These are phyloP conservation scores for Kodamaea arcana DNA, from an alignment of 1,139 yeast genomes.

Conservation along the genomic window DNA sequence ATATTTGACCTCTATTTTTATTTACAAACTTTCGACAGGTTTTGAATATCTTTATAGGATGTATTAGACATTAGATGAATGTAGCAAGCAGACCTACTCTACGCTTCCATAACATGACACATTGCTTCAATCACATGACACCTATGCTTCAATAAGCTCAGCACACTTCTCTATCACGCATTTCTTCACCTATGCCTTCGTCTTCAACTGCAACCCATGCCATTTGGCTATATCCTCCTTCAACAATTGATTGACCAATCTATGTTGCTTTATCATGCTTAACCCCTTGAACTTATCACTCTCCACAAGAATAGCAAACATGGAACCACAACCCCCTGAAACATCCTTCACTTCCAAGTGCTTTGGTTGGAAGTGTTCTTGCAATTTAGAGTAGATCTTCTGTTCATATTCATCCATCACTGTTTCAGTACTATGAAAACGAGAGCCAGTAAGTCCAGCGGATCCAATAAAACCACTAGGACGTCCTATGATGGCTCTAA, in stretches of 20 bases:
- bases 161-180: neutral
- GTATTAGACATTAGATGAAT: no score
- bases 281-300: slow-evolving; percentile 74
- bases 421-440: slow-evolving; percentile 1
- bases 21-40: no score
- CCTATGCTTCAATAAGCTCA: neutral
- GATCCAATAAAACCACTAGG: neutral
- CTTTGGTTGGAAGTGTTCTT: slow-evolving; percentile 53
- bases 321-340: slow-evolving; percentile 95
- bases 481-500: no score
- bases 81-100: no score
- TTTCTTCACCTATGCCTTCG: slow-evolving; percentile 38
- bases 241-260: slow-evolving; percentile 76
- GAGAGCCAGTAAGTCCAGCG: slow-evolving; percentile 4
- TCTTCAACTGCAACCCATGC: slow-evolving; percentile 90
- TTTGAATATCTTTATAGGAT: no score
- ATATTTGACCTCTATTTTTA: no score
- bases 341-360: slow-evolving; percentile 70
- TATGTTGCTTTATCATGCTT: slow-evolving; percentile 85
- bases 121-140: neutral
- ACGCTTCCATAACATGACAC: no score
- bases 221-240: slow-evolving; percentile 85
- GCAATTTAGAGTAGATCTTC: slow-evolving; percentile 55
- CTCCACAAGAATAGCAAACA: slow-evolving; percentile 84
- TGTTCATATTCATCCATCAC: slow-evolving; percentile 62